Conservation (phyloP, 805 yeast species). For the Lachancea mirantina region DNA sequence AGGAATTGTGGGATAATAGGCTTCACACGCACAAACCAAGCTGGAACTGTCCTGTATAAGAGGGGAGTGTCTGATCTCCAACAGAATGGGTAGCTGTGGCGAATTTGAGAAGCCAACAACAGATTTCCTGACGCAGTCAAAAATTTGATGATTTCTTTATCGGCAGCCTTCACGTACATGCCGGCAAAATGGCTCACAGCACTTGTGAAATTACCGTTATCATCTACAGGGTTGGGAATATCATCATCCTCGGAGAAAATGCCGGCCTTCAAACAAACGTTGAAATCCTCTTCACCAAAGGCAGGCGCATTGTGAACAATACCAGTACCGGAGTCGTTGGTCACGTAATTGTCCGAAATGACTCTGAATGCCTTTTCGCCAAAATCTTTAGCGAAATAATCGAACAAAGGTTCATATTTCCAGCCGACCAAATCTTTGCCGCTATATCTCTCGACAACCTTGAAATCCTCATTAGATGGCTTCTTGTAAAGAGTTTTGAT, state of each 20-base stretch:
- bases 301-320: conserved; percentile 98
- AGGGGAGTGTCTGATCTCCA: conserved; percentile 99
- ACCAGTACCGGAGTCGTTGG: conserved; percentile 97
- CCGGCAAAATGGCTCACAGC: conserved; percentile 75
- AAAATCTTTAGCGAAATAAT: conserved; percentile 70
- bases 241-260: conserved; percentile 57
- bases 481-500: conserved; percentile 84
- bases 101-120: conserved; percentile 70
- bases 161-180: conserved; percentile 90
- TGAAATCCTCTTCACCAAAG: conserved; percentile 97
- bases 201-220: conserved; percentile 73
- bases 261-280: conserved; percentile 69
- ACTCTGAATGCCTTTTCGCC: conserved; percentile 77
- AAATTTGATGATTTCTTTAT: conserved; percentile 77
- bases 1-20: conserved; percentile 87
- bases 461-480: conserved; percentile 83
- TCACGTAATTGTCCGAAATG: conserved; percentile 74
- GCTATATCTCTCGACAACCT: conserved; percentile 68
- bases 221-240: conserved; percentile 95
- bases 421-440: conserved; percentile 77
- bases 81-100: conserved; percentile 98
- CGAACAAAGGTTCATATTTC: conserved; percentile 77
- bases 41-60: conserved; percentile 92
- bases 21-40: conserved; percentile 93
- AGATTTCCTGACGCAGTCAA: conserved; percentile 72